A percentile compares a stretch with the other conserved stretches of the same genome.
Conservation (phyloP, 306 rosid genomes). For the Trichosanthes truncata region DNA sequence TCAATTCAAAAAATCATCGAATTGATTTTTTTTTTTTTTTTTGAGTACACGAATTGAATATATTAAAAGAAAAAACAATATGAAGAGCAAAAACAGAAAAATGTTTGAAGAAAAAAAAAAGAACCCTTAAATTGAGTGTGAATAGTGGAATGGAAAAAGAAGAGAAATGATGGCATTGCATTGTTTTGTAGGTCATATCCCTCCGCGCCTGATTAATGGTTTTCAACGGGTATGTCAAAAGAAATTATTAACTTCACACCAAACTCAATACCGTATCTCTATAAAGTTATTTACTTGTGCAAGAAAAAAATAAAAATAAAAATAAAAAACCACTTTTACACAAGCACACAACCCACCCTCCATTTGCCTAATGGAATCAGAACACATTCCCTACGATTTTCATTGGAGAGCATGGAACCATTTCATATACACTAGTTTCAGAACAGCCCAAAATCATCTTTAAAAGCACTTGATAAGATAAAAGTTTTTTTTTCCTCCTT, state of each 20-base stretch:
- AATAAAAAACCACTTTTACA: not conserved
- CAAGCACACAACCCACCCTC: too few relatives aligned
- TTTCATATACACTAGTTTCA: not conserved
- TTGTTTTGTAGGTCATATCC: not conserved
- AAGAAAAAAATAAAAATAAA: not conserved
- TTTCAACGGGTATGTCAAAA: not conserved
- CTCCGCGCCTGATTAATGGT: not conserved
- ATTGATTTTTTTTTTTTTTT: too few relatives aligned
- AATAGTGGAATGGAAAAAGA: not conserved
- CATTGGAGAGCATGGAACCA: not conserved
- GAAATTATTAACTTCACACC: conserved; percentile 1
- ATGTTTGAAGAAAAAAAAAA: not conserved
- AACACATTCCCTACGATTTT: not conserved
- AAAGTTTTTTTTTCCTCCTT: too few relatives aligned
- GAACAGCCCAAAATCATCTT: not conserved
- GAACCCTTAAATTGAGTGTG: too few relatives aligned
- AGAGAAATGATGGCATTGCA: not conserved
- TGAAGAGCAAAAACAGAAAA: not conserved
- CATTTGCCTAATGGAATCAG: too few relatives aligned
- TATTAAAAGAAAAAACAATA: too few relatives aligned
- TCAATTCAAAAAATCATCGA: too few relatives aligned
- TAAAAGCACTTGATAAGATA: too few relatives aligned
- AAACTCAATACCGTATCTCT: not conserved
- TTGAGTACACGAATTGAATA: too few relatives aligned
- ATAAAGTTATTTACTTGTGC: not conserved